A percentile compares a stretch with the other conserved stretches of the same genome.
These are phyloP conservation scores for Odontarrhena argentea DNA, from an alignment of 345 rosid species.

Conservation along the genomic window DNA sequence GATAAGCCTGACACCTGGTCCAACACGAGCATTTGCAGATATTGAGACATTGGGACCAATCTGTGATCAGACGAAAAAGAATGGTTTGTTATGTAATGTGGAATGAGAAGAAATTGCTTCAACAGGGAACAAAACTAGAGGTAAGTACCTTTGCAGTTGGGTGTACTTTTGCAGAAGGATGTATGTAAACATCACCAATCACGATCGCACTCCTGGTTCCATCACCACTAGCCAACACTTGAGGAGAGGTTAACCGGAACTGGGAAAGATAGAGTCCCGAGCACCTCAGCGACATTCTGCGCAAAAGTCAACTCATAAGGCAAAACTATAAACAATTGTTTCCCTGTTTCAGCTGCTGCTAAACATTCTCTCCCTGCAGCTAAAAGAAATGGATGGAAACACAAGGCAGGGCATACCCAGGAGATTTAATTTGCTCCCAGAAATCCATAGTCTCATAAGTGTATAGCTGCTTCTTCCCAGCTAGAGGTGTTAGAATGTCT, in stretches of 20 bases:
- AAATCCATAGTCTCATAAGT: slow-evolving; percentile 85
- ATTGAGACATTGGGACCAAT: slow-evolving; percentile 92
- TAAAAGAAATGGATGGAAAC: slow-evolving; percentile 3
- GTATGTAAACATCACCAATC: slow-evolving; percentile 82
- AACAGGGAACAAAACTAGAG: slow-evolving; percentile 16
- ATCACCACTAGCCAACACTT: slow-evolving; percentile 80
- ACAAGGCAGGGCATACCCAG: slow-evolving; percentile 61
- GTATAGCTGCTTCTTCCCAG: slow-evolving; percentile 85
- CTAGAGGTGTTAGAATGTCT: slow-evolving; percentile 92
- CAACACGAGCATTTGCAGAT: slow-evolving; percentile 90
- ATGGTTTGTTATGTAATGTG: not conserved
- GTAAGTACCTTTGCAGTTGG: slow-evolving; percentile 84
- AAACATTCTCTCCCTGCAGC: not conserved
- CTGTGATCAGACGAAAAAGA: slow-evolving; percentile 48
- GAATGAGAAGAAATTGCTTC: slow-evolving; percentile 2
- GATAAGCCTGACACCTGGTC: slow-evolving; percentile 91
- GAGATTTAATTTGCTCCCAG: slow-evolving; percentile 98
- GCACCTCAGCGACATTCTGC: slow-evolving; percentile 91
- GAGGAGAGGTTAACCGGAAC: slow-evolving; percentile 70
- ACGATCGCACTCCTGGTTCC: slow-evolving; percentile 70
- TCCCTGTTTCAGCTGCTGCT: slow-evolving; percentile 18
- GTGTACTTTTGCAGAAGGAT: slow-evolving; percentile 96
- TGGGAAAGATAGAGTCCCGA: slow-evolving; percentile 82
- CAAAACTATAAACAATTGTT: slow-evolving; percentile 17
- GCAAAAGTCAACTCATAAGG: slow-evolving; percentile 28